Conservation (phyloP, 805 yeast genomes). For the Candida ipomoeae region DNA sequence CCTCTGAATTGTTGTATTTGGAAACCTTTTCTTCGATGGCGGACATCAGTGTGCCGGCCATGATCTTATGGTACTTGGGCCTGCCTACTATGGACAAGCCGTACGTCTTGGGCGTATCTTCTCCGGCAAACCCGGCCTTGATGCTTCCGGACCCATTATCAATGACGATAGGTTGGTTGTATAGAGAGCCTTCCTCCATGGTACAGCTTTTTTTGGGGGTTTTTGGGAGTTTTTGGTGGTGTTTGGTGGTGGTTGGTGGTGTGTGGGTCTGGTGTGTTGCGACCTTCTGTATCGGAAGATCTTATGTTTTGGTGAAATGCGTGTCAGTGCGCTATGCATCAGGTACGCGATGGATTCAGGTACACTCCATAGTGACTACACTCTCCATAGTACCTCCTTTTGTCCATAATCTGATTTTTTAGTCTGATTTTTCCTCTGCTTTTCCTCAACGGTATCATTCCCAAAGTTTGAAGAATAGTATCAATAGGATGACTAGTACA, state of each 20-base stretch:
- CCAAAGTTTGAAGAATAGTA: no score
- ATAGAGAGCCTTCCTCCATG: constrained; percentile 24
- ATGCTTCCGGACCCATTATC: constrained; percentile 74
- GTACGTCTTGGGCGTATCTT: constrained; percentile 66
- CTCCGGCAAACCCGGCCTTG: constrained; percentile 92
- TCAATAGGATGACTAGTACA: no score
- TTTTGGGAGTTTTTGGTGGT: background rate
- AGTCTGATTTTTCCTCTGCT: no score
- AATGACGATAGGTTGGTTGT: constrained; percentile 44
- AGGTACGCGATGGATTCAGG: no score
- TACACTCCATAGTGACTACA: no score
- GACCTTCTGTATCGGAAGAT: background rate
- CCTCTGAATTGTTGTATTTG: constrained; percentile 34
- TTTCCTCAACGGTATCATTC: no score
- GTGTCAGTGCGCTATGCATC: background rate
- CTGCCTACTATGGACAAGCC: constrained; percentile 70
- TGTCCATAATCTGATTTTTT: no score
- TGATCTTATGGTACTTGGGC: constrained; percentile 78
- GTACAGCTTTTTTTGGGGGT: background rate
- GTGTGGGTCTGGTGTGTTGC: background rate
- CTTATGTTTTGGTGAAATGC: background rate
- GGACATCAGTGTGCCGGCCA: constrained; percentile 49
- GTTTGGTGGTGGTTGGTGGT: background rate
- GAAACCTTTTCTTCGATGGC: constrained; percentile 16
- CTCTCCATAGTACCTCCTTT: no score